Percentiles rank a stretch among this genome's conserved stretches.
Conservation (phyloP, 225 moss, liverwort and hornwort genomes). For the Ulota crispa region DNA sequence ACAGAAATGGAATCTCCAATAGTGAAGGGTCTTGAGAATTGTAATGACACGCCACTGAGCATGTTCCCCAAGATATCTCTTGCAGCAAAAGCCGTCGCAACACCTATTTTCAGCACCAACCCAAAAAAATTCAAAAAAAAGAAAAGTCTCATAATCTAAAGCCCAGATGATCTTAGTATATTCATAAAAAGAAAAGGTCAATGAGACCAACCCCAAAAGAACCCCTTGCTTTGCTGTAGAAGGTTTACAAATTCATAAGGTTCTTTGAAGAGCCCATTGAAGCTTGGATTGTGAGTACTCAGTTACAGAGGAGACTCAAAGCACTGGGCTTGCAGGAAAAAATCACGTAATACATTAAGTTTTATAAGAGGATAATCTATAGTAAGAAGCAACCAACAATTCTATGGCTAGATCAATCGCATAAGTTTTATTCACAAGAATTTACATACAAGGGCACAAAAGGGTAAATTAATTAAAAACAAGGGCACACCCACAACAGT, state of each 20-base stretch:
- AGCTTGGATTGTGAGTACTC: not conserved
- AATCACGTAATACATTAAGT: too few relatives aligned
- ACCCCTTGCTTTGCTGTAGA: too few relatives aligned
- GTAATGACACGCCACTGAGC: constrained; percentile 72
- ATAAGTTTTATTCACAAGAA: not conserved
- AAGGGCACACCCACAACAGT: too few relatives aligned
- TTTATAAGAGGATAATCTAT: not conserved
- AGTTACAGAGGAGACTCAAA: not conserved
- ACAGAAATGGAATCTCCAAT: constrained; percentile 77
- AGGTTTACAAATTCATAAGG: too few relatives aligned
- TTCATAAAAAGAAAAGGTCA: not conserved
- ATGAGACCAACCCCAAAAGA: too few relatives aligned
- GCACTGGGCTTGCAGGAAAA: too few relatives aligned
- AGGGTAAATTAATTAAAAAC: too few relatives aligned
- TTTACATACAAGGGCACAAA: too few relatives aligned
- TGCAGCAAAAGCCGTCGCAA: constrained; percentile 95
- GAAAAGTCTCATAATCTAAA: not conserved
- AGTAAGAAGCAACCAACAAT: not conserved
- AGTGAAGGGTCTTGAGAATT: constrained; percentile 76
- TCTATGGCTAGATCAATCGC: not conserved
- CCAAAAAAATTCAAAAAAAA: too few relatives aligned
- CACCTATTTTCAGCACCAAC: constrained; percentile 47
- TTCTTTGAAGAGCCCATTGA: too few relatives aligned
- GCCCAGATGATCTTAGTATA: not conserved
- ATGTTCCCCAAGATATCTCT: constrained; percentile 86